Evolutionary conservation across 257 asterid genomes (phyloP).

Genomic region (Solanum medicagineum): DNA sequence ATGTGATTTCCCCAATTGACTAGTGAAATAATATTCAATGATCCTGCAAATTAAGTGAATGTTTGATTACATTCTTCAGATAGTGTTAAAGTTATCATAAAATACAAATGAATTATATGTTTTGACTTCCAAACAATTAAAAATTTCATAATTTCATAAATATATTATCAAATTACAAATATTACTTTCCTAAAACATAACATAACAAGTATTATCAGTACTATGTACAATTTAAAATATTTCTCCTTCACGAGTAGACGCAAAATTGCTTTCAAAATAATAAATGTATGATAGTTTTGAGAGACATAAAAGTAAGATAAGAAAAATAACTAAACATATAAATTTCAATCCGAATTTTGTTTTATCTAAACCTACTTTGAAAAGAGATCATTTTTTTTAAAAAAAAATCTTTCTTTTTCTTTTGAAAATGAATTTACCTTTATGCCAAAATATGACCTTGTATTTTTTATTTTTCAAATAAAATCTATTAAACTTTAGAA

Average conservation of each 20-base stretch:
- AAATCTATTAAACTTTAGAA: not conserved
- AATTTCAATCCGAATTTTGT: not conserved
- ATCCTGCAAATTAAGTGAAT: too few relatives aligned
- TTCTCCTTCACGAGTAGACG: too few relatives aligned
- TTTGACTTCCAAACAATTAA: not conserved
- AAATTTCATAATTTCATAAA: not conserved
- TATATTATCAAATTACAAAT: too few relatives aligned
- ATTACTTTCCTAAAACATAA: not conserved
- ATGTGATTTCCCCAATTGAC: too few relatives aligned
- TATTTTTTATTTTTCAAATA: not conserved
- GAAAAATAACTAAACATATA: not conserved
- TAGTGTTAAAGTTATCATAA: not conserved
- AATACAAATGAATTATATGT: not conserved
- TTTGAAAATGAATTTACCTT: not conserved
- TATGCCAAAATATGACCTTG: not conserved
- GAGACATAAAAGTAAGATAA: not conserved
- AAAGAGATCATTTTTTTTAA: not conserved
- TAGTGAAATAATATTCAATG: too few relatives aligned
- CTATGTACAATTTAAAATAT: not conserved
- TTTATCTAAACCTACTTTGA: not conserved
- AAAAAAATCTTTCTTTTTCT: not conserved
- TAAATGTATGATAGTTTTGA: not conserved
- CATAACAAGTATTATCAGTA: too few relatives aligned
- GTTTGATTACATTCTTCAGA: too few relatives aligned
- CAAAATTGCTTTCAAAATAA: too few relatives aligned